phyloP scores from a whole-genome alignment of 2,329 filamentous ascomycete species.

The Colletotrichum eleusines region DNA sequence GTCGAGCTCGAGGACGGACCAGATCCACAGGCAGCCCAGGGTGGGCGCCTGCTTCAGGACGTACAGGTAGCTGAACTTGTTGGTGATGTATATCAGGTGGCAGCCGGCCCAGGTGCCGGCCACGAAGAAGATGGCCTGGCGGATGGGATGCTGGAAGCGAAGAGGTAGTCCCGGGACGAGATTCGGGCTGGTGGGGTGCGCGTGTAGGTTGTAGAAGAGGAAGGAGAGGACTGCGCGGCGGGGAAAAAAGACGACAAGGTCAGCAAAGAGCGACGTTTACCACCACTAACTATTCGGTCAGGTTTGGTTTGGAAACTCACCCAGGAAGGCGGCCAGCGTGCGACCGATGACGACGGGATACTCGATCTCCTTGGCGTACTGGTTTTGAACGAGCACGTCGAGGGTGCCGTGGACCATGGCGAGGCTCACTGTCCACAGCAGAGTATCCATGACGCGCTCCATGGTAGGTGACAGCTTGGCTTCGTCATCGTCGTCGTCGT shows the following conservation, averaged over 20 bases:
- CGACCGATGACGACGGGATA: constrained; percentile 69
- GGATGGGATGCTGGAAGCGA: constrained; percentile 60
- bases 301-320: too few relatives aligned
- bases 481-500: constrained; percentile 47
- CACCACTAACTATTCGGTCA: too few relatives aligned
- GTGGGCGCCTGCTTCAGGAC: constrained; percentile 95
- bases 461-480: constrained; percentile 56
- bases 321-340: constrained; percentile 63
- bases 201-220: constrained; percentile 69
- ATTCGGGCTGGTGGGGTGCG: constrained; percentile 60
- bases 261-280: not conserved
- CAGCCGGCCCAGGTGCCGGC: constrained; percentile 74
- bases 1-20: constrained; percentile 89
- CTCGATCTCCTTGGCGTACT: constrained; percentile 76
- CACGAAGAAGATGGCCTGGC: constrained; percentile 73
- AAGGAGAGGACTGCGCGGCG: constrained; percentile 61
- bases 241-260: not conserved
- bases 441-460: constrained; percentile 66
- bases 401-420: constrained; percentile 79
- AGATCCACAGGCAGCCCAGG: constrained; percentile 90
- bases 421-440: constrained; percentile 72
- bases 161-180: constrained; percentile 64
- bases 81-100: constrained; percentile 86
- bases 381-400: constrained; percentile 82
- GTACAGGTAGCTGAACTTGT: constrained; percentile 82